Percentiles rank a stretch among this genome's conserved stretches.
phyloP scores from a whole-genome alignment of 768 basidiomycete species.

The Mrakia blollopis region DNA sequence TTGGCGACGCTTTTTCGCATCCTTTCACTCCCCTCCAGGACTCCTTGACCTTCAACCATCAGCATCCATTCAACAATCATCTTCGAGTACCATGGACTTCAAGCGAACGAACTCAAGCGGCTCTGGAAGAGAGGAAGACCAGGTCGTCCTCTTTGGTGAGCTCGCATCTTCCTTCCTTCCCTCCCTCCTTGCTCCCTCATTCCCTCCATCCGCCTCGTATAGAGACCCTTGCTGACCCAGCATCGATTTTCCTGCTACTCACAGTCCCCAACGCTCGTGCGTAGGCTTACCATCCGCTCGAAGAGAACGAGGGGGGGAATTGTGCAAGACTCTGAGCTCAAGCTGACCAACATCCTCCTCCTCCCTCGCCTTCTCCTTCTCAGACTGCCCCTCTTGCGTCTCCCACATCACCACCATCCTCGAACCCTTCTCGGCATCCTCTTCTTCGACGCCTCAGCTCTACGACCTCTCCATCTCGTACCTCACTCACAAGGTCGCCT shows the following conservation, averaged over 20 bases:
- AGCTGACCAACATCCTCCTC: constrained; percentile 1
- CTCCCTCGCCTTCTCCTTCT: not conserved
- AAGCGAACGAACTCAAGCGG: not conserved
- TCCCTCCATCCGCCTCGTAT: not conserved
- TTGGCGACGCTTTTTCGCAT: not conserved
- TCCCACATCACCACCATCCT: constrained; percentile 29
- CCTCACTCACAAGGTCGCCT: constrained; percentile 25
- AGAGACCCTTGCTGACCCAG: not conserved
- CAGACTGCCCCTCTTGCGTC: constrained; percentile 31
- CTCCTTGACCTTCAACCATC: not conserved
- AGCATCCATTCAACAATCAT: not conserved
- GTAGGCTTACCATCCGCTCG: not conserved
- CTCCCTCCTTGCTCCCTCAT: too few relatives aligned
- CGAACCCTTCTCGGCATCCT: not conserved
- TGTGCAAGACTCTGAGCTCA: too few relatives aligned
- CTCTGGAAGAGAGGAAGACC: not conserved
- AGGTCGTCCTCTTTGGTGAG: constrained; percentile 7
- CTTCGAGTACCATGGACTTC: not conserved
- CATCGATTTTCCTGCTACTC: too few relatives aligned
- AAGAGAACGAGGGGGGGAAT: too few relatives aligned
- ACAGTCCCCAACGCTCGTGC: constrained; percentile 26
- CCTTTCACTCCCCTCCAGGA: not conserved
- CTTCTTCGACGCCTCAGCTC: not conserved
- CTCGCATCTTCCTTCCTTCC: not conserved
- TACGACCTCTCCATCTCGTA: constrained; percentile 20